These are phyloP conservation scores for Epichloe festucae DNA, from an alignment of 2,329 filamentous ascomycete species.

Conservation along the genomic window DNA sequence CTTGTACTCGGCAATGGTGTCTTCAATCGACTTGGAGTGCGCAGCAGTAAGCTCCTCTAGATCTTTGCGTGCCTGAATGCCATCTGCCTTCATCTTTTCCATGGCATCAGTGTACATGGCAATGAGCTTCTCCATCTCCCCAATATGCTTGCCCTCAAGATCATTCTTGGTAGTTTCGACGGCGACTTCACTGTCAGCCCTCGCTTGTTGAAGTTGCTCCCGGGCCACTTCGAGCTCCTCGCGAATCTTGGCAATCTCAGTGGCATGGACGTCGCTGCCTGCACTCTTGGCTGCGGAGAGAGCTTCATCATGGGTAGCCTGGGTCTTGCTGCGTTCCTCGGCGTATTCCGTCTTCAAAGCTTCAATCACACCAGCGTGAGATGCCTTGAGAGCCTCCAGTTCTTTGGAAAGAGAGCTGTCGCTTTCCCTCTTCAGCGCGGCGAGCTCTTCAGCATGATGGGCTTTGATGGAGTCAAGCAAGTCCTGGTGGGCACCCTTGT, in stretches of 20 bases:
- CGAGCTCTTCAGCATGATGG: conserved; percentile 38
- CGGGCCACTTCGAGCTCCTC: conserved; percentile 25
- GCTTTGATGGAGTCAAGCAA: conserved; percentile 44
- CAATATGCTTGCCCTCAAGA: conserved; percentile 31
- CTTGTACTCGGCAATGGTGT: conserved; percentile 27
- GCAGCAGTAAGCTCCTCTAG: conserved; percentile 27
- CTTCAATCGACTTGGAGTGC: conserved; percentile 26
- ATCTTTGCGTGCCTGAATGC: conserved; percentile 25
- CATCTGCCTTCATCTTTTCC: conserved; percentile 27
- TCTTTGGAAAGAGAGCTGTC: conserved; percentile 26
- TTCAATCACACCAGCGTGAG: conserved; percentile 30
- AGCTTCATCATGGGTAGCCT: conserved; percentile 19
- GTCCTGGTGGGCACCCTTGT: conserved; percentile 32
- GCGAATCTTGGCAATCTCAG: conserved; percentile 18
- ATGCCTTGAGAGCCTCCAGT: conserved; percentile 28
- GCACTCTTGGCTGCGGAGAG: conserved; percentile 19
- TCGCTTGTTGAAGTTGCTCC: conserved; percentile 32
- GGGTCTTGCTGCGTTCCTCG: conserved; percentile 23
- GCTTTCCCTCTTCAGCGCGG: conserved; percentile 29
- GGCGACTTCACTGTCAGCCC: conserved; percentile 29
- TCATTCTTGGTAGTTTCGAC: conserved; percentile 32
- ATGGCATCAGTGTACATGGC: conserved; percentile 28
- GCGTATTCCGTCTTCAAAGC: conserved; percentile 28
- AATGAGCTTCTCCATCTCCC: conserved; percentile 34
- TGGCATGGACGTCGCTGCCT: conserved; percentile 14